Conservation (phyloP, 768 basidiomycete genomes). For the Rhizopogon sp. region DNA sequence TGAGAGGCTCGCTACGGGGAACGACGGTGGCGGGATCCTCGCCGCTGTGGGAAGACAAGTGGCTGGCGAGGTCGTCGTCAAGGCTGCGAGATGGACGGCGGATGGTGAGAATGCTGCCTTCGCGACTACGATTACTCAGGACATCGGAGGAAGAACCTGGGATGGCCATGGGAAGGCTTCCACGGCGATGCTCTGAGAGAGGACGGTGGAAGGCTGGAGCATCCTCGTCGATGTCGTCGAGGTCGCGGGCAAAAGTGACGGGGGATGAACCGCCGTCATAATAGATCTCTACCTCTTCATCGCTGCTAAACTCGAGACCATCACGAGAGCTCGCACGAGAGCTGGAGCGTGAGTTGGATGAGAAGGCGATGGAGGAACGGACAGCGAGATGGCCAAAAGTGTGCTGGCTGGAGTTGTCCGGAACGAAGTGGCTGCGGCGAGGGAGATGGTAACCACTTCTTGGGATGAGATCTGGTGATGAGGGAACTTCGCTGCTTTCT, state of each 20-base stretch:
- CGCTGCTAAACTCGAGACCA: constrained; percentile 40
- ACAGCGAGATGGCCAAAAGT: constrained; percentile 44
- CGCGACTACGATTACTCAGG: constrained; percentile 39
- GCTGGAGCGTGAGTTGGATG: constrained; percentile 37
- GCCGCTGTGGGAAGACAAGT: constrained; percentile 13
- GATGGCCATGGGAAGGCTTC: constrained; percentile 60
- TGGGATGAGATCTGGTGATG: constrained; percentile 20
- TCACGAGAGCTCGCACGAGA: constrained; percentile 29
- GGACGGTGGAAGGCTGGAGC: constrained; percentile 21
- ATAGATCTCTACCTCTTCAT: constrained; percentile 42
- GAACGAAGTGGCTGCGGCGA: constrained; percentile 20
- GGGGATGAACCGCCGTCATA: constrained; percentile 33
- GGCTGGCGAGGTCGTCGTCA: constrained; percentile 38
- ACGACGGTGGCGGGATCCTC: constrained; percentile 25
- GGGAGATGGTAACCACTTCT: neutral
- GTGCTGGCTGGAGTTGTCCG: constrained; percentile 43
- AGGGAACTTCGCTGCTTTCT: constrained; percentile 33
- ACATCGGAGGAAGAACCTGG: constrained; percentile 31
- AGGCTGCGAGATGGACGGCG: constrained; percentile 58
- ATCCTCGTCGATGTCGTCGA: constrained; percentile 18
- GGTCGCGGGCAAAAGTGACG: constrained; percentile 34
- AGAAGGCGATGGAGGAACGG: constrained; percentile 30
- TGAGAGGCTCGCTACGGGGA: constrained; percentile 42
- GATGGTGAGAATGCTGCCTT: constrained; percentile 54
- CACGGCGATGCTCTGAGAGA: constrained; percentile 32